Conservation (phyloP, 1,284 basidiomycete genomes). For the Cystodermella granulosa region DNA sequence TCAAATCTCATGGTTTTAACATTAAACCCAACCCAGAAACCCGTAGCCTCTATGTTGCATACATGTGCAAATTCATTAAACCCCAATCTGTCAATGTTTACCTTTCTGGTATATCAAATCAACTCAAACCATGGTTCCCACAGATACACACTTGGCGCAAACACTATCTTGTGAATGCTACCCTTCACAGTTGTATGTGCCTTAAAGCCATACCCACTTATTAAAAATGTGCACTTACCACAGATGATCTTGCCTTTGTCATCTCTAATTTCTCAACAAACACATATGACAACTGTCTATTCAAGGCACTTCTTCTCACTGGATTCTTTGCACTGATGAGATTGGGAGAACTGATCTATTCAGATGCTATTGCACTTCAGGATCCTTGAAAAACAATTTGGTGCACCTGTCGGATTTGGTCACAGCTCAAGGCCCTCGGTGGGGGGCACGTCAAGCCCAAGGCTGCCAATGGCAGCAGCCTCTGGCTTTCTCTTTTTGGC, state of each 20-base stretch:
- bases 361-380: constrained; percentile 14
- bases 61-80: constrained; percentile 16
- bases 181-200: constrained; percentile 8
- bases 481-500: too few relatives aligned
- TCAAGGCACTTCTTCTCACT: constrained; percentile 21
- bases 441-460: too few relatives aligned
- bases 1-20: constrained; percentile 5
- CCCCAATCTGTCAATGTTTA: constrained; percentile 14
- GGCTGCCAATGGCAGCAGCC: too few relatives aligned
- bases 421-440: too few relatives aligned
- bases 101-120: constrained; percentile 15
- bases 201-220: constrained; percentile 1
- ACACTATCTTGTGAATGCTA: constrained; percentile 8
- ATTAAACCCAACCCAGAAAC: constrained; percentile 11
- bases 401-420: too few relatives aligned
- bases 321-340: constrained; percentile 32
- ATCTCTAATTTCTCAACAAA: not conserved
- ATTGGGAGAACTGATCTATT: constrained; percentile 28
- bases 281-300: constrained; percentile 29
- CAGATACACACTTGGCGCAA: constrained; percentile 1
- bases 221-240: constrained; percentile 9
- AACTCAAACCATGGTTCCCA: constrained; percentile 9
- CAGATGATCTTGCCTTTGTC: constrained; percentile 4
- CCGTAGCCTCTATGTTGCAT: constrained; percentile 12
- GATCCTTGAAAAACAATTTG: constrained; percentile 20